These are phyloP conservation scores for Tetrahymena thermophila DNA, from an alignment of 73 alveolate species.

Conservation along the genomic window DNA sequence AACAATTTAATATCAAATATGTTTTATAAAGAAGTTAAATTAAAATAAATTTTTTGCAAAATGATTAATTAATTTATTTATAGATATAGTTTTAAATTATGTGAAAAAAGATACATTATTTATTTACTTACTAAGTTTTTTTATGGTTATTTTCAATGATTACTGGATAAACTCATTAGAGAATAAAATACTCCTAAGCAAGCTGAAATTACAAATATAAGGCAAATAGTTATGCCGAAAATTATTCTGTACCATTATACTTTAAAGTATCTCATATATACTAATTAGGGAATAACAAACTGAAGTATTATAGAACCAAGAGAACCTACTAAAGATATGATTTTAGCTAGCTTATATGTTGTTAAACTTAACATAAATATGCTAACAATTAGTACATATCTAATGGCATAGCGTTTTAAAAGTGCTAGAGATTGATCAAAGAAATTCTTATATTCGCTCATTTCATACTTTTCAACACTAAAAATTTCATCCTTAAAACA, in stretches of 20 bases:
- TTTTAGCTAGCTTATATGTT: not conserved
- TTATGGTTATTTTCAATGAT: not conserved
- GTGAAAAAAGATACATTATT: too few species aligned
- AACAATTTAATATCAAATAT: too few species aligned
- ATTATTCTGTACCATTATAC: not conserved
- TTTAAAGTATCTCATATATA: not conserved
- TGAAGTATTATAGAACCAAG: not conserved
- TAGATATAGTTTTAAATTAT: too few species aligned
- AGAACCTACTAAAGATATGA: not conserved
- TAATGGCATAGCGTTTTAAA: not conserved
- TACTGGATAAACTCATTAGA: not conserved
- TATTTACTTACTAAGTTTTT: too few species aligned
- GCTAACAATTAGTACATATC: not conserved
- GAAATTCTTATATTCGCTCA: not conserved
- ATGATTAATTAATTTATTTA: too few species aligned
- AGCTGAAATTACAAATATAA: not conserved
- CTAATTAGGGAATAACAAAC: not conserved
- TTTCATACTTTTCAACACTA: not conserved
- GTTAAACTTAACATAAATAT: not conserved
- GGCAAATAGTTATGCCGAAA: not conserved
- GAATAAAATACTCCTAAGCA: not conserved
- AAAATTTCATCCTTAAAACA: not conserved
- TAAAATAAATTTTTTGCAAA: too few species aligned
- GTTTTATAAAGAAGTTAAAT: too few species aligned
- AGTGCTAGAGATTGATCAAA: not conserved